Conservation (phyloP, 441 rosid genomes). For the Croton laevigatus region DNA sequence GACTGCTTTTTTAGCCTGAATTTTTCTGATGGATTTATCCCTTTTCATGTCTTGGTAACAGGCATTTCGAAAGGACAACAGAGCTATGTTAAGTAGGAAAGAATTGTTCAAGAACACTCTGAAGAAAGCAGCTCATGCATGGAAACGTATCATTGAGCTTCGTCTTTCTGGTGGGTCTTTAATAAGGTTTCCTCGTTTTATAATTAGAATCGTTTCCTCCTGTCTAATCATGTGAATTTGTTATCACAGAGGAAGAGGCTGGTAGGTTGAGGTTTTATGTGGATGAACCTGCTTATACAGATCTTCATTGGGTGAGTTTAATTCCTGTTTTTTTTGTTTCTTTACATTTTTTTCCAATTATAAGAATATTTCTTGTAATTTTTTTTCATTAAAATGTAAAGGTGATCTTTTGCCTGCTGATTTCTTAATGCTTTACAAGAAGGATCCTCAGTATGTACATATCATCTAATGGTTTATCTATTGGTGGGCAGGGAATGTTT, state of each 20-base stretch:
- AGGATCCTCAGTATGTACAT: neutral
- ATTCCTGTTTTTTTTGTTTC: neutral
- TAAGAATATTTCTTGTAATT: neutral
- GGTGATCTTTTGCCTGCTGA: constrained; percentile 1
- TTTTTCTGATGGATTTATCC: neutral
- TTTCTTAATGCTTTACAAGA: neutral
- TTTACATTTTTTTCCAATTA: neutral
- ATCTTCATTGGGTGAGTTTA: constrained; percentile 83
- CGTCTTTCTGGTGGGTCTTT: constrained; percentile 58
- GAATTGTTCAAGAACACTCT: constrained; percentile 86
- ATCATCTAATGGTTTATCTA: constrained; percentile 1
- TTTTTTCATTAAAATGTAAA: neutral
- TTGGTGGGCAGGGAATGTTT: constrained; percentile 75
- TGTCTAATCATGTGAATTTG: neutral
- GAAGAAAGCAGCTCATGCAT: constrained; percentile 81
- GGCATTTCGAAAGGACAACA: constrained; percentile 77
- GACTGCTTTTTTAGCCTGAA: neutral
- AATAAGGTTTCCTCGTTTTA: neutral
- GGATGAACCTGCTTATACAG: constrained; percentile 79
- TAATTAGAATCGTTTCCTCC: neutral
- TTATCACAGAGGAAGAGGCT: constrained; percentile 83
- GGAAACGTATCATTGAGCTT: constrained; percentile 79
- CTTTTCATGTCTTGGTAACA: constrained; percentile 21
- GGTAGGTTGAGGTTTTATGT: constrained; percentile 48
- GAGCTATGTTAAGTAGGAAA: constrained; percentile 66